Percentiles rank a stretch among this genome's conserved stretches.
These are phyloP conservation scores for Creolimax fragrantissima DNA, from an alignment of 78 protist species.

Conservation along the genomic window DNA sequence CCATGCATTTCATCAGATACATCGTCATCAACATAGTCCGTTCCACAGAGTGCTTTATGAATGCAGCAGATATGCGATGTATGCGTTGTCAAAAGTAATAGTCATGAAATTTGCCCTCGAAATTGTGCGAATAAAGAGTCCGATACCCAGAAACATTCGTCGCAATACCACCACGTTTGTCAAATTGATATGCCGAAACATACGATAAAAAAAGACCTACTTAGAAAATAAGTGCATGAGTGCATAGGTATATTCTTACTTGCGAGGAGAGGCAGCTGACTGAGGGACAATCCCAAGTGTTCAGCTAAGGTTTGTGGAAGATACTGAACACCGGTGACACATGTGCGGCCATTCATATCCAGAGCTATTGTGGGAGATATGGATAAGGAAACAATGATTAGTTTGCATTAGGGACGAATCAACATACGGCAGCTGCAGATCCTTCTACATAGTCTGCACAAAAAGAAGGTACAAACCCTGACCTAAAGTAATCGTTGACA, in stretches of 20 bases:
- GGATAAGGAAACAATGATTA: too few species aligned
- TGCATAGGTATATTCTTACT: not conserved
- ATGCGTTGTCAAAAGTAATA: too few species aligned
- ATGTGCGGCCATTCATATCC: not conserved
- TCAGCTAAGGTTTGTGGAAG: not conserved
- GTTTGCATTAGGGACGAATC: too few species aligned
- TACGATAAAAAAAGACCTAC: not conserved
- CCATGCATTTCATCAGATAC: not conserved
- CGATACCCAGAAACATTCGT: too few species aligned
- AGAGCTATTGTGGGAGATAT: not conserved
- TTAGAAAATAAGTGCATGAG: not conserved
- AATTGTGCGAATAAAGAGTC: too few species aligned
- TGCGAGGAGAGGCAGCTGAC: not conserved
- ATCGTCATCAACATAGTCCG: conserved; percentile 9
- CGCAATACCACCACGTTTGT: too few species aligned
- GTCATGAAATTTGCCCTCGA: too few species aligned
- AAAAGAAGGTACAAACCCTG: too few species aligned
- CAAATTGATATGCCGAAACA: not conserved
- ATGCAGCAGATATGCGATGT: too few species aligned
- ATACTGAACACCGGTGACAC: not conserved
- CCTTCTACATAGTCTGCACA: too few species aligned
- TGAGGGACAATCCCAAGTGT: not conserved
- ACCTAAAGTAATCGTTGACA: not conserved
- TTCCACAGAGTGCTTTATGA: not conserved
- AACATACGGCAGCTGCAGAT: too few species aligned